Evolutionary conservation across 768 basidiomycete species (phyloP).

Genomic region (Glaciozyma martinii): DNA sequence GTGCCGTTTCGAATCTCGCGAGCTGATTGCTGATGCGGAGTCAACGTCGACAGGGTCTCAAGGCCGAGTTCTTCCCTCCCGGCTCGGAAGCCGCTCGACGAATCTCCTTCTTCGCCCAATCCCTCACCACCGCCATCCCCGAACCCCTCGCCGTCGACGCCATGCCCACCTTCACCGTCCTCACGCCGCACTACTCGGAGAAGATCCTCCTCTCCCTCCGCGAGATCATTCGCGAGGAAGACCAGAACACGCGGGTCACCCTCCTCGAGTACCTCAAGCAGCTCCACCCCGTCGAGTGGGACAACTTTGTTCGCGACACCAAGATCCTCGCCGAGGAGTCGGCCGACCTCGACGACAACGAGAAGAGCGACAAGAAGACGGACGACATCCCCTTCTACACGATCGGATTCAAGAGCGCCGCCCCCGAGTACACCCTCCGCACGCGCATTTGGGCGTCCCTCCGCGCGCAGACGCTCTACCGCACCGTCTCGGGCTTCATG

Average conservation of each 20-base stretch:
- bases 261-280: conserved; percentile 97
- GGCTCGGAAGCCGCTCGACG: conserved; percentile 94
- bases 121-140: conserved; percentile 87
- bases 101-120: conserved; percentile 98
- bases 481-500: conserved; percentile 99
- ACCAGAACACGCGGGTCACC: conserved; percentile 92
- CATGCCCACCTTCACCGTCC: conserved; percentile 99
- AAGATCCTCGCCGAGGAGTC: conserved; percentile 97
- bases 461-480: conserved; percentile 94
- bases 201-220: conserved; percentile 95
- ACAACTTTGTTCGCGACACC: conserved; percentile 98
- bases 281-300: conserved; percentile 95
- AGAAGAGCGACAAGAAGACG: conserved; percentile 53
- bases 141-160: conserved; percentile 90
- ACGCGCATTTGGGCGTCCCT: conserved; percentile 99
- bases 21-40: background rate
- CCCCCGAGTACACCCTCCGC: conserved; percentile 94
- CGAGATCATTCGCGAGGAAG: conserved; percentile 97
- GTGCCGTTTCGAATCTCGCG: background rate
- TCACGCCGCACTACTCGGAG: conserved; percentile 97
- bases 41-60: conserved; percentile 45
- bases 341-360: conserved; percentile 55
- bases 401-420: conserved; percentile 97
- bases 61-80: conserved; percentile 82
- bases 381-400: conserved; percentile 96